Base-by-base conservation (phyloP, 371 early-diverging fungal species). In the Mortierella polycephala region DNA sequence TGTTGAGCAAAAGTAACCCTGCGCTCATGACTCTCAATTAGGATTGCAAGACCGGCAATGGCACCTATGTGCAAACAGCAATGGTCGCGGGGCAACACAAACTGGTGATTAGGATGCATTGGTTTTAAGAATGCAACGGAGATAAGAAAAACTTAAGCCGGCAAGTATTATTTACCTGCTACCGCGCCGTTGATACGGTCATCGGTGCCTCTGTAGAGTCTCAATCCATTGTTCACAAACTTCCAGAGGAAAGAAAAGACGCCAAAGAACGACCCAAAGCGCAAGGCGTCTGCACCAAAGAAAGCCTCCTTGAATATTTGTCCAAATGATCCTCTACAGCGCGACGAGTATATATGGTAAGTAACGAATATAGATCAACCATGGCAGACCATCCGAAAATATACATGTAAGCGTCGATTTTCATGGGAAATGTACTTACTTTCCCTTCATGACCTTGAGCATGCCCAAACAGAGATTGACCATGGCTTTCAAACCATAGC, bases 191-290 rank as follows among this genome's bases (percentile, higher is more conserved):
- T 89, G 60, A 89, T 64, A n/a, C 88, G 81, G 76, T 90, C 91
- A 21, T 90, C 89, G 69, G 86, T 88, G n/a, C 85, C 84, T 18
- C 90, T 82, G 58, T 85, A 79, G 40, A 85, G 66, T 37, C 85
- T 82, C 71, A 93, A 82, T 16, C 84, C 81, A 77, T 93, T 93
- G 71, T 90, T 91, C 66, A 93, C 82, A 40, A 88, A 82, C 75
- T 93, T 93, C 92, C 92, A 94, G 18, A 92, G 58, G 52, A 93
- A 86, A 21, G 93, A 86, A 81, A 93, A 94, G 42, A 81, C 81
- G 7, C 92, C 93, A 85, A 93, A 86, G 88, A 90, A 91, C 55
- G 85, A 83, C 51, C 89, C 94, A 72, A 92, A 93, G 21, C 94
- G 91, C 49, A 87, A 18, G 20, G 85, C 82, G 55, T 87, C 89